Evolutionary conservation across 768 basidiomycete genomes (phyloP), one percentile per base, ranked within the genome.

Genomic region (Tylopilus cervinicoccineus): DNA sequence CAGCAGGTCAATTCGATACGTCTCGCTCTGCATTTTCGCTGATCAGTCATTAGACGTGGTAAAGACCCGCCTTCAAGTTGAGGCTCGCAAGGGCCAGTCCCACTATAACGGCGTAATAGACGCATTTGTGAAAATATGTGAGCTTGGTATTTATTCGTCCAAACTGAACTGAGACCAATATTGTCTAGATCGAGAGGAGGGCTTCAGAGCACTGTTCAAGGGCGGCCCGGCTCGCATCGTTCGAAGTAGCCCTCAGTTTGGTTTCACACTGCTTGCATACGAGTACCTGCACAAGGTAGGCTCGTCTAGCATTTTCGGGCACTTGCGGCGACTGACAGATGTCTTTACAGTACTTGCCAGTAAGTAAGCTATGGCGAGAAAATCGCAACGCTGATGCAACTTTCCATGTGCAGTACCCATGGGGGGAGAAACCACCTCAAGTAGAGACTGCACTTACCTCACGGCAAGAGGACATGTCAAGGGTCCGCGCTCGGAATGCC

Each of bases 1-100:
- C 93, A 34, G 88, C 88, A 58, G 90, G 90, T 89, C 55, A 60
- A 74, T 55, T 47, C 45, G 38, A 50, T 55, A 20, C 33, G 13
- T 32, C 34, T 38, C 47, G 20, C 57, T 51, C 22, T n/a, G 24
- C n/a, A 42, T 29, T 23, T 31, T 27, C 24, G 39, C 52, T 67
- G 57, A 60, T 46, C 45, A 28, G 26, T 26, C 22, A 41, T 50
- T 65, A 88, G 95, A 99, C 69, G 96, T 98, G 52, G 89, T 98
- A 63, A 98, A 99, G 79, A 98, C 96, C 14, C 81, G 94, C 39
- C 72, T 98, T 56, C 95, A 98, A 66, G 86, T 91, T 11, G 96
- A 98, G 66, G 87, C 92, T 36, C 79, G 86, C 54, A 84, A 87
- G 60, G 96, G 96, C 11, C 83, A 98, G 64, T 88, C 93, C 6